These are phyloP conservation scores for Enteropsectra breve DNA, from an alignment of 371 early-diverging fungal genomes.

Conservation along the genomic window DNA sequence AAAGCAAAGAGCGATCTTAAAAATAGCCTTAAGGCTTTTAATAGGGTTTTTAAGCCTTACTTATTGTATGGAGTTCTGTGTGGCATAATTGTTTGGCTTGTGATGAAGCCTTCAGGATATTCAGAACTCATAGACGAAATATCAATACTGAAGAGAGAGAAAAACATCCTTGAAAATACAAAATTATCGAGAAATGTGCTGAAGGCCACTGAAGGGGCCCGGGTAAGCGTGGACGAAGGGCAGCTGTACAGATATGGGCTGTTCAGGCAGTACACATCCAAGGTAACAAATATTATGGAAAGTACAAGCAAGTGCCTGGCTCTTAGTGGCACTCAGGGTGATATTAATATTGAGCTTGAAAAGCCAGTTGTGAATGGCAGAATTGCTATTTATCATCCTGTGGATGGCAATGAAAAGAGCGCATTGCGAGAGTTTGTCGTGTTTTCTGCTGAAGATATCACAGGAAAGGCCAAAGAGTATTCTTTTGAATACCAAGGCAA, in stretches of 20 bases:
- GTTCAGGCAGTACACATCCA: conserved; percentile 12
- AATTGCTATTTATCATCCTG: conserved; percentile 50
- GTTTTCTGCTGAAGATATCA: no score
- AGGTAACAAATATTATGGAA: conserved; percentile 11
- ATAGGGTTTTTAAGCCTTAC: no score
- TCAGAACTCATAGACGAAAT: not conserved
- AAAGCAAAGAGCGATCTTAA: no score
- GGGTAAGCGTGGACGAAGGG: not conserved
- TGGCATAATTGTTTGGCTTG: not conserved
- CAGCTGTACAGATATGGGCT: conserved; percentile 37
- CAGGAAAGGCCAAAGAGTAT: not conserved
- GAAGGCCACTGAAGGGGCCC: not conserved
- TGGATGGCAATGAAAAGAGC: conserved; percentile 32
- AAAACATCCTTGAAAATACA: not conserved
- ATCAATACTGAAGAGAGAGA: conserved; percentile 4
- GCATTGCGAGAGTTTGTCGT: conserved; percentile 44
- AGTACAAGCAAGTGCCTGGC: conserved; percentile 31
- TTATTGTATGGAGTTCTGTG: no score
- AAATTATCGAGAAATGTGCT: not conserved
- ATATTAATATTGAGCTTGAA: conserved; percentile 43
- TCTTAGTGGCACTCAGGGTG: conserved; percentile 26
- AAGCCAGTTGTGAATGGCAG: conserved; percentile 30
- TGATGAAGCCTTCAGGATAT: conserved; percentile 3
- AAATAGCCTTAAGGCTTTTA: no score
- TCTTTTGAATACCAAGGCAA: not conserved